phyloP scores from a whole-genome alignment of 768 basidiomycete species.

The Hysterangium stoloniferum region DNA sequence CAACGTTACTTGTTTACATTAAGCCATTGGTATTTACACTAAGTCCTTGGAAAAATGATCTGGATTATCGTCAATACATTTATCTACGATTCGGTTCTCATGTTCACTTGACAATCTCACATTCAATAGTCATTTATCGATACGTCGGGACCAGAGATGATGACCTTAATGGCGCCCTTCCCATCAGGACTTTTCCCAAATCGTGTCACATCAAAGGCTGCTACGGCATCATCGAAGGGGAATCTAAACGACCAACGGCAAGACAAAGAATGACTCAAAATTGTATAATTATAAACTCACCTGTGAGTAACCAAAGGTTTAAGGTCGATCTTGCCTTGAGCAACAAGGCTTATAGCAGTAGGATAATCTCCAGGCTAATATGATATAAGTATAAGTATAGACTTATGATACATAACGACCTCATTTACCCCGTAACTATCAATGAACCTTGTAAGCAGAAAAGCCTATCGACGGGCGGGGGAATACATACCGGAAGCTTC shows the following conservation, averaged over 20 bases:
- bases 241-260: conserved; percentile 37
- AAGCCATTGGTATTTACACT: background rate
- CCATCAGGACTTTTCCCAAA: conserved; percentile 80
- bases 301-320: conserved; percentile 87
- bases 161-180: conserved; percentile 80
- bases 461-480: conserved; percentile 18
- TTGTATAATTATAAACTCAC: conserved; percentile 27
- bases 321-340: conserved; percentile 76
- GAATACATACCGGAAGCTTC: conserved; percentile 89
- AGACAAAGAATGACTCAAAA: background rate
- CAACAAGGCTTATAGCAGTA: conserved; percentile 76
- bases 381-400: conserved; percentile 5
- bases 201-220: conserved; percentile 77
- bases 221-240: conserved; percentile 65
- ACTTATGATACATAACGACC: background rate
- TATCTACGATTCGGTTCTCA: background rate
- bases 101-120: background rate
- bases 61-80: background rate
- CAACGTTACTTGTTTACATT: no score
- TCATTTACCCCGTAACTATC: conserved; percentile 20
- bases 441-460: background rate
- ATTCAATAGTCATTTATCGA: conserved; percentile 32
- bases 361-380: conserved; percentile 80
- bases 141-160: conserved; percentile 77
- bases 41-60: no score